Evolutionary conservation across 169 alveolate genomes (phyloP).

Genomic region (Sarcocystis neurona): DNA sequence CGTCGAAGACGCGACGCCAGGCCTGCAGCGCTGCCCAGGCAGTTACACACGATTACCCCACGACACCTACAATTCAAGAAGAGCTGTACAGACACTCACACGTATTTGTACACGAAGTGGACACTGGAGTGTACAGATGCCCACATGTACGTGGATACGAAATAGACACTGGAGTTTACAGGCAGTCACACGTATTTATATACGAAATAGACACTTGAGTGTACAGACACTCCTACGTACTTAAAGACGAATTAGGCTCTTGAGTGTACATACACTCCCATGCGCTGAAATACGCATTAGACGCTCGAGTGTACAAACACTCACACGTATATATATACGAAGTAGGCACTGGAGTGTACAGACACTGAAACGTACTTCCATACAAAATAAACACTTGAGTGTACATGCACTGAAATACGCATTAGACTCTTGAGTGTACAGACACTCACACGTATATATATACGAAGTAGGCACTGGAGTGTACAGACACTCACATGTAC

Average conservation of each 20-base stretch:
- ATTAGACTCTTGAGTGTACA: background rate
- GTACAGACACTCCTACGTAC: background rate
- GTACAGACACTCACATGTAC: background rate
- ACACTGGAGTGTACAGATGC: too few species aligned
- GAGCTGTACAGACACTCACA: too few species aligned
- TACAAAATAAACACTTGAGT: background rate
- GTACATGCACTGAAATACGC: background rate
- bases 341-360: background rate
- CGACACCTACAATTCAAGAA: too few species aligned
- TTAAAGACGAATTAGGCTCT: background rate
- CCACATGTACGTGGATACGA: background rate
- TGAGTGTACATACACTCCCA: background rate
- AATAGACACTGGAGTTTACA: background rate
- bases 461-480: background rate
- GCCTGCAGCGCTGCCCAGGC: conserved; percentile 51
- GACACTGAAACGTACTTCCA: background rate
- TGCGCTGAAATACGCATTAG: background rate
- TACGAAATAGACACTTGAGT: background rate
- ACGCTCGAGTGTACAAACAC: background rate
- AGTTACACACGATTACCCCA: too few species aligned
- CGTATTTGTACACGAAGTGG: too few species aligned
- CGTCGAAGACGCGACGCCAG: conserved; percentile 70
- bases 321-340: background rate
- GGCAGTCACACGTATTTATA: background rate
- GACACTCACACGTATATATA: background rate